A percentile compares a stretch with the other conserved stretches of the same genome.
phyloP scores from a whole-genome alignment of 1,284 basidiomycete genomes.

The Ceratobasidium sp. region DNA sequence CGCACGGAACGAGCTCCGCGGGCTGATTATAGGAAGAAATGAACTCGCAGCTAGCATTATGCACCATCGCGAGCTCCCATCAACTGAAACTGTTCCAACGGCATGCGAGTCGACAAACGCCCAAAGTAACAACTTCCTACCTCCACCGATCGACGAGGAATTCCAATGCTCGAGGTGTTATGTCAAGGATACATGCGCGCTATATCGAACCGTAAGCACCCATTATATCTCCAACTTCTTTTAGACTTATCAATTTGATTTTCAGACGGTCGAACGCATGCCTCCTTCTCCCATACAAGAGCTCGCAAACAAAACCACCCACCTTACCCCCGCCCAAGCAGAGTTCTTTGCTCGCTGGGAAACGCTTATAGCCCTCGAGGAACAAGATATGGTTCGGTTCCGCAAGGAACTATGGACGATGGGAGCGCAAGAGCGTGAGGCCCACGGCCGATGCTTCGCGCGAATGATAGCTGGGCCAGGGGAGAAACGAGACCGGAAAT shows the following conservation, averaged over 20 bases:
- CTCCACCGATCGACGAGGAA: constrained; percentile 88
- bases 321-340: constrained; percentile 77
- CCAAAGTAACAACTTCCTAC: constrained; percentile 72
- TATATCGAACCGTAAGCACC: constrained; percentile 84
- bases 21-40: constrained; percentile 86
- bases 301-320: constrained; percentile 81
- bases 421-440: constrained; percentile 82
- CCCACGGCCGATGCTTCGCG: constrained; percentile 83
- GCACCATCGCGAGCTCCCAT: constrained; percentile 55
- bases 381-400: constrained; percentile 85
- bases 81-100: constrained; percentile 43
- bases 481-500: constrained; percentile 32
- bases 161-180: constrained; percentile 87
- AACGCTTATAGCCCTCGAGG: constrained; percentile 86
- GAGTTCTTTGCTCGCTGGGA: constrained; percentile 96
- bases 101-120: constrained; percentile 48
- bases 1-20: constrained; percentile 85
- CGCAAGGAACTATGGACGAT: constrained; percentile 96
- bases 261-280: constrained; percentile 79
- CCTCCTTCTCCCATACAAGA: constrained; percentile 77
- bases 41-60: constrained; percentile 85
- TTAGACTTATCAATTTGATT: constrained; percentile 3
- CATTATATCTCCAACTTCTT: background rate
- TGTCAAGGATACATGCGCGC: constrained; percentile 88
- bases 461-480: constrained; percentile 68